Evolutionary conservation across 2,329 filamentous ascomycete species (phyloP).

Genomic region (Penicillium janthinellum): DNA sequence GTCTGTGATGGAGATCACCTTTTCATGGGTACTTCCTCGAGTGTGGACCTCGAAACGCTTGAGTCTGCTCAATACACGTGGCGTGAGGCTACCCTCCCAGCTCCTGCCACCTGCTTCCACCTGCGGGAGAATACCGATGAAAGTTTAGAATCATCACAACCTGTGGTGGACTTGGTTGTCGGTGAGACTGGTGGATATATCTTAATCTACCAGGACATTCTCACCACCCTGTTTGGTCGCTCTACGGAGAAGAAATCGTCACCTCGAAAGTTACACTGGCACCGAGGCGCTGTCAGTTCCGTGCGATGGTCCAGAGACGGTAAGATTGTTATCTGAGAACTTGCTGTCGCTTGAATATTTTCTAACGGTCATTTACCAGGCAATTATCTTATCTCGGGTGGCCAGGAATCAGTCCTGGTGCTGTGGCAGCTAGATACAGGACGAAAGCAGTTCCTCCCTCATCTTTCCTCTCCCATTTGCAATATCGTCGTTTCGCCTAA

Average conservation of each 20-base stretch:
- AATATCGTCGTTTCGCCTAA: constrained; percentile 78
- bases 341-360: background rate
- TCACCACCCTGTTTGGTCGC: constrained; percentile 41
- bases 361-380: constrained; percentile 55
- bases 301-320: constrained; percentile 93
- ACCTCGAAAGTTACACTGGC: constrained; percentile 82
- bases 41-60: constrained; percentile 34
- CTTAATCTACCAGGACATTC: constrained; percentile 76
- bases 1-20: constrained; percentile 50
- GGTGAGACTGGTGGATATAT: constrained; percentile 78
- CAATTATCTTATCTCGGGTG: constrained; percentile 92
- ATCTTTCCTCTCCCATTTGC: constrained; percentile 82
- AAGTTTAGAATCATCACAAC: constrained; percentile 21
- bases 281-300: constrained; percentile 77
- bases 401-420: constrained; percentile 83
- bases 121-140: constrained; percentile 50
- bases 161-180: constrained; percentile 69
- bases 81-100: constrained; percentile 58
- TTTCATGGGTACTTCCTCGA: constrained; percentile 59
- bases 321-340: constrained; percentile 41
- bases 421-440: constrained; percentile 92
- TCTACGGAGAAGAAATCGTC: constrained; percentile 41
- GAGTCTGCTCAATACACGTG: constrained; percentile 52
- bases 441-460: constrained; percentile 80
- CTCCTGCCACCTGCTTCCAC: constrained; percentile 69